Evolutionary conservation across 2,329 filamentous ascomycete species (phyloP), one percentile per base, ranked within the genome.

Genomic region (Chaetomium olivaceum): DNA sequence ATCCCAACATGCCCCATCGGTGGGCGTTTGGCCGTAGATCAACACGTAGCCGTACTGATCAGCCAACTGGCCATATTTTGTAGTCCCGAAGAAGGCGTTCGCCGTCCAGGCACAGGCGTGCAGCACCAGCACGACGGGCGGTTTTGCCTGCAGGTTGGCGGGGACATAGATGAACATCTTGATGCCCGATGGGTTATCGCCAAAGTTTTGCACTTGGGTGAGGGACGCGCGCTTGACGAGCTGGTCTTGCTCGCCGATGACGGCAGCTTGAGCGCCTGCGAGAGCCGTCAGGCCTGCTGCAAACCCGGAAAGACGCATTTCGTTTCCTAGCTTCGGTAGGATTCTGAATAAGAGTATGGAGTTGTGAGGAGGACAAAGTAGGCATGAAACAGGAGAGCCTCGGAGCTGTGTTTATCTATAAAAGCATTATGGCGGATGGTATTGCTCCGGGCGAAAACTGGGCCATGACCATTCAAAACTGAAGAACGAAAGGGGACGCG

Each of bases 141-240:
- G 55, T 1, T 58, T 58, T 16, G n/a, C n/a, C 5, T 21, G 55
- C n/a, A 58, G 55, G 4, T 27, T 36, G 14, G 16, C 16, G 5
- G 55, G 55, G 14, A 27, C 55, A 36, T 58, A 58, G 33, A 58
- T 21, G 6, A 43, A 58, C 55, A 58, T 58, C 21, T 36, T 58
- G 11, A 36, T 36, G 1, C 55, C 55, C 11, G 31, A 43, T 19
- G 31, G 31, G 55, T 58, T 58, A 21, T 39, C 2, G 33, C 55
- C 55, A 58, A 58, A 58, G 55, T 29, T 46, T 16, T 58, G 55
- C 4, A 58, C 55, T 23, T 43, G 55, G 33, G 52, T 55, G 16
- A 55, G 52, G 6, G 52, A 55, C 27, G 52, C 52, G 16, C 52
- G 52, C 29, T 55, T 55, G 16, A 55, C 25, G 16, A 55, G 52